Percentiles rank a stretch among this genome's conserved stretches.
Evolutionary conservation across 176 grass and related monocot genomes (phyloP).

Genomic region (Triticum monococcum): DNA sequence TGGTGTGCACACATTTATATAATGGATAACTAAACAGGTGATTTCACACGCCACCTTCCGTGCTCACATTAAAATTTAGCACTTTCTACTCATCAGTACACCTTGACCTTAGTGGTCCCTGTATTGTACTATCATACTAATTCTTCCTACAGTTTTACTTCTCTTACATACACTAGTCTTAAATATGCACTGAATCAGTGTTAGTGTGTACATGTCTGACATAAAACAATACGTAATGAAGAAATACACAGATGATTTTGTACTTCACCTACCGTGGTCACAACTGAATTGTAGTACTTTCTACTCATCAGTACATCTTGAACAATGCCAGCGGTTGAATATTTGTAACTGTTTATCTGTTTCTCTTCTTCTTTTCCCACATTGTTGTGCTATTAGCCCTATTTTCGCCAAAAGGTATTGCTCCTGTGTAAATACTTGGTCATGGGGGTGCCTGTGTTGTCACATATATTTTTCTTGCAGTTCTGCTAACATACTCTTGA

Average conservation of each 20-base stretch:
- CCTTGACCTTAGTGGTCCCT: no score
- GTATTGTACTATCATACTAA: neutral
- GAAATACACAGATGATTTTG: neutral
- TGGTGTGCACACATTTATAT: no score
- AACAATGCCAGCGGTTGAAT: no score
- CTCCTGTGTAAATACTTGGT: neutral
- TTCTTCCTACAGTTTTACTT: neutral
- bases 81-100: no score
- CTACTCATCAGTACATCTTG: neutral
- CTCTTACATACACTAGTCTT: neutral
- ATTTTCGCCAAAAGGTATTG: neutral
- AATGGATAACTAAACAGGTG: no score
- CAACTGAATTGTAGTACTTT: neutral
- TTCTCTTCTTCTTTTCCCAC: neutral
- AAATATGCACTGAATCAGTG: neutral
- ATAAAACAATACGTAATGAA: neutral
- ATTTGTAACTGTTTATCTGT: no score
- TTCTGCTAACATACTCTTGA: neutral
- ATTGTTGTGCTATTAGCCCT: neutral
- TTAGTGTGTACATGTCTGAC: no score
- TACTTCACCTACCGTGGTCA: neutral
- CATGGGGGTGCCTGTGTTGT: neutral
- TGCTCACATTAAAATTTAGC: no score
- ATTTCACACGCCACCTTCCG: no score
- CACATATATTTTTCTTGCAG: neutral